Evolutionary conservation across 805 yeast species (phyloP).

Genomic region (Maudiozyma pseudohumilis): DNA sequence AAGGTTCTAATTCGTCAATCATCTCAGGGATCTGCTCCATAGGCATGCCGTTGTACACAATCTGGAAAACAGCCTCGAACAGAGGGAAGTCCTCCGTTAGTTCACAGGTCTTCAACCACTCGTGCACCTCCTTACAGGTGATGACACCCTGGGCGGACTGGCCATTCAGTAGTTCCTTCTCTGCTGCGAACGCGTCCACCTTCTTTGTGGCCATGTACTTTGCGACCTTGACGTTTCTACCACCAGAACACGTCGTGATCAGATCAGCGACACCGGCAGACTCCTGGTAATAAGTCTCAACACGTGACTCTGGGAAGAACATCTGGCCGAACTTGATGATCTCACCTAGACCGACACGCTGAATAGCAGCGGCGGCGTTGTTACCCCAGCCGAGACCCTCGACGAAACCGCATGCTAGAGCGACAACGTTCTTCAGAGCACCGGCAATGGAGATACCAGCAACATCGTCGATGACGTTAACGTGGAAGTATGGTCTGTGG

Average conservation of each 20-base stretch:
- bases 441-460: conserved; percentile 96
- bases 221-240: conserved; percentile 91
- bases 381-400: conserved; percentile 99
- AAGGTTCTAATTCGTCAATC: conserved; percentile 39
- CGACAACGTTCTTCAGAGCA: conserved; percentile 93
- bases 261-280: conserved; percentile 97
- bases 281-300: conserved; percentile 83
- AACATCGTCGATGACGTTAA: conserved; percentile 81
- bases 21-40: conserved; percentile 68
- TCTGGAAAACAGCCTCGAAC: conserved; percentile 60
- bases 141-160: conserved; percentile 94
- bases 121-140: conserved; percentile 87
- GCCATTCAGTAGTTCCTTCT: conserved; percentile 79
- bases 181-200: conserved; percentile 70
- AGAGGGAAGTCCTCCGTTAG: conserved; percentile 63
- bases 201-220: conserved; percentile 73
- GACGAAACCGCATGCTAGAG: conserved; percentile 93
- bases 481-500: conserved; percentile 98
- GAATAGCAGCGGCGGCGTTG: conserved; percentile 94
- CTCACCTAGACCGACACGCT: conserved; percentile 91
- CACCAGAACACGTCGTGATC: conserved; percentile 97
- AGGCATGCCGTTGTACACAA: conserved; percentile 63
- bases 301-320: conserved; percentile 66
- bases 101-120: conserved; percentile 45
- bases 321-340: conserved; percentile 74